A percentile compares a stretch with the other conserved stretches of the same genome.
These are phyloP conservation scores for Zopfochytrium polystomum DNA, from an alignment of 371 early-diverging fungal species.

Conservation along the genomic window DNA sequence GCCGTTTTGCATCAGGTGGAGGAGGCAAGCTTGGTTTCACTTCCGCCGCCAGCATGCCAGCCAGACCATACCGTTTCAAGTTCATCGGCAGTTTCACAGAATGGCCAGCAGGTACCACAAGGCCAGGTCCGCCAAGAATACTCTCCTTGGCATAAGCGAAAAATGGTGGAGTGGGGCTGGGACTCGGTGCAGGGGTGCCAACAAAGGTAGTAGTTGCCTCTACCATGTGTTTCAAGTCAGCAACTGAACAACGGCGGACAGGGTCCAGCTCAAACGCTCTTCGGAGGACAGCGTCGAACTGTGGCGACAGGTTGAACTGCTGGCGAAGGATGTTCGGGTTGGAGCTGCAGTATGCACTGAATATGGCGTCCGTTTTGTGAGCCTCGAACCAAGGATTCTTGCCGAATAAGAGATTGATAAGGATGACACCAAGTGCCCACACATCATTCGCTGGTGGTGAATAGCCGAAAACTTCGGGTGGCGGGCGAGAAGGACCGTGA, in stretches of 20 bases:
- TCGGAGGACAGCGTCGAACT: constrained; percentile 68
- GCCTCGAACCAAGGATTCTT: too few relatives aligned
- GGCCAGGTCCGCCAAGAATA: constrained; percentile 24
- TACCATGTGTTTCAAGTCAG: constrained; percentile 24
- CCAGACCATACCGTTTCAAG: too few relatives aligned
- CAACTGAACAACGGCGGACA: constrained; percentile 59
- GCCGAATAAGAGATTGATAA: constrained; percentile 72
- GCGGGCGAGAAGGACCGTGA: constrained; percentile 67
- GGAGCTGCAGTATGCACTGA: too few relatives aligned
- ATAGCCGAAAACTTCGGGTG: constrained; percentile 69
- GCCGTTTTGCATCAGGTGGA: too few relatives aligned
- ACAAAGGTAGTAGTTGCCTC: constrained; percentile 16
- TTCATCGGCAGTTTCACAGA: too few relatives aligned
- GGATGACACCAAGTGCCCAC: constrained; percentile 76
- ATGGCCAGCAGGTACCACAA: too few relatives aligned
- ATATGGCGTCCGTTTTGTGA: constrained; percentile 29
- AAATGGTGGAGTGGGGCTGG: background rate
- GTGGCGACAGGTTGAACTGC: too few relatives aligned
- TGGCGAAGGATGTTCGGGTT: too few relatives aligned
- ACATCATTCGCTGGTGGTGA: too few relatives aligned
- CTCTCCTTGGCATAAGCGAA: too few relatives aligned
- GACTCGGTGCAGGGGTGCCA: background rate
- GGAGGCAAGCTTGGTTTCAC: too few relatives aligned
- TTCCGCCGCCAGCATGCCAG: too few relatives aligned
- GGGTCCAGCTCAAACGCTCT: constrained; percentile 73